Base-by-base conservation (phyloP, 805 yeast species). In the Nakazawaea ernobii region DNA sequence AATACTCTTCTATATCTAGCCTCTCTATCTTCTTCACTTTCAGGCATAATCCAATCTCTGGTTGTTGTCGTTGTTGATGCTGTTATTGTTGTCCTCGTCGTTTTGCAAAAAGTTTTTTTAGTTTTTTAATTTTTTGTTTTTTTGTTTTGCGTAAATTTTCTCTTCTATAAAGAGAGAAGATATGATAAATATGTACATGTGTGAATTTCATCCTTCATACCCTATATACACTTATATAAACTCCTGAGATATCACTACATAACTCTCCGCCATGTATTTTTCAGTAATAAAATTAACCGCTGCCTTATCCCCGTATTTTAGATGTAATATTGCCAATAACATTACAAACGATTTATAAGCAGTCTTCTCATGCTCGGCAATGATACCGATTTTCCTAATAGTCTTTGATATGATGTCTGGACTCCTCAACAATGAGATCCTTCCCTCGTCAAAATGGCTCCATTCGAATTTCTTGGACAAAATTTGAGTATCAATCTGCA, bases 1-100 rank as follows among this genome's bases (percentile, higher is more conserved):
- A 75, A 80, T 15, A 79, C 59, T 43, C 58, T 55, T 49, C 56
- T 54, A 52, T 71, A 70, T 43, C 79, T 70, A 43, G 46, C 47
- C 48, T 65, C 64, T 46, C 63, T 54, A 38, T 57, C 56, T 40
- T 61, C 58, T 29, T 59, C 59, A 8, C 57, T 48, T 52, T 14
- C 50, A 7, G 28, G 35, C 40, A 35, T 39, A 33, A 26, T 39
- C 13, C n/a, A 10, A 10, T 36, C 10, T 36, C 27, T 36, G 10
- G 7, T 20, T 20, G n/a, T 20, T 20, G 24, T 20, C 5, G 24
- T 20, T 20, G 24, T 20, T 20, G 24, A 20, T 20, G 24, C 5
- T 20, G 24, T 3, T 20, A 5, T 20, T 20, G 24, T 20, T 20
- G 24, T 20, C 24, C 24, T 20, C 24, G 24, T 20, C 24, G 24